Percentiles rank a stretch among this genome's conserved stretches.
These are phyloP conservation scores for Amorphotheca resinae DNA, from an alignment of 495 filamentous ascomycete genomes.

Conservation along the genomic window DNA sequence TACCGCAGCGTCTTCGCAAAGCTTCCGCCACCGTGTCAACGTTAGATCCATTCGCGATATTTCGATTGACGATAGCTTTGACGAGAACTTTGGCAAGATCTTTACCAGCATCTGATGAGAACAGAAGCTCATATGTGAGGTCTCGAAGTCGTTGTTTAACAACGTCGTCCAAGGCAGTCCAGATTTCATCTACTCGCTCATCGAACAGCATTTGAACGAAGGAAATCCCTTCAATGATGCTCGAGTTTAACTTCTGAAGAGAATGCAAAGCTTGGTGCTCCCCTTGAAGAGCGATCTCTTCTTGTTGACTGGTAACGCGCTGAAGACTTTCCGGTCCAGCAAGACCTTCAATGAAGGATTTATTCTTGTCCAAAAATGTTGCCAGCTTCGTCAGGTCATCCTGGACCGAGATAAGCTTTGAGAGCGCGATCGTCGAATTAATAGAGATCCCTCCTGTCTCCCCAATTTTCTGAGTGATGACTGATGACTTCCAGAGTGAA, in stretches of 20 bases:
- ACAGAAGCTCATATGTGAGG: conserved; percentile 77
- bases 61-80: conserved; percentile 94
- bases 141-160: conserved; percentile 54
- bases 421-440: conserved; percentile 44
- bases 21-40: conserved; percentile 96
- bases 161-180: conserved; percentile 57
- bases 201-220: conserved; percentile 91
- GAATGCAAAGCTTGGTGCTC: conserved; percentile 89
- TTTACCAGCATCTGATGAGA: conserved; percentile 63
- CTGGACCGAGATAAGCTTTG: conserved; percentile 64
- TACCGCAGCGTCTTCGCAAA: conserved; percentile 77
- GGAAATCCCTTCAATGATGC: conserved; percentile 88
- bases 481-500: conserved; percentile 64
- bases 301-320: conserved; percentile 61
- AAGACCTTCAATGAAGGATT: conserved; percentile 81
- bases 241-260: conserved; percentile 64
- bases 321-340: conserved; percentile 71
- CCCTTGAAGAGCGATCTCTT: conserved; percentile 78
- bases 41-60: conserved; percentile 88
- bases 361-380: conserved; percentile 73
- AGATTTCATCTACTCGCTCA: conserved; percentile 80
- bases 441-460: conserved; percentile 46
- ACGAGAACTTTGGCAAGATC: conserved; percentile 93
- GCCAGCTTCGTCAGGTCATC: conserved; percentile 64
- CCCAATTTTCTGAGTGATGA: conserved; percentile 29